These are phyloP conservation scores for Pholiota conissans DNA, from an alignment of 768 basidiomycete species.

Conservation along the genomic window DNA sequence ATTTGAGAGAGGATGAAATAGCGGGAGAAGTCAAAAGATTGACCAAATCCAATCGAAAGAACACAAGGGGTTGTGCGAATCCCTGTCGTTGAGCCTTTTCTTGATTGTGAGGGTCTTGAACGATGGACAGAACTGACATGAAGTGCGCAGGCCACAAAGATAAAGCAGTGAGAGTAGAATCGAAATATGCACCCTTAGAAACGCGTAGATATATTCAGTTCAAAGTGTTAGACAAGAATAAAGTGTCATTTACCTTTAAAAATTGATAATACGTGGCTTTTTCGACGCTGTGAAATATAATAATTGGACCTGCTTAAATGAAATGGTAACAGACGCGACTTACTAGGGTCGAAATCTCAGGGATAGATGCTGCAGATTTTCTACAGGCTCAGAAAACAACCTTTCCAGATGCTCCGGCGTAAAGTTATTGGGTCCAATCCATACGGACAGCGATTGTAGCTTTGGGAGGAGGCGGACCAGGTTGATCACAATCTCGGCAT, in stretches of 20 bases:
- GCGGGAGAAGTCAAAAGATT: slow-evolving; percentile 43
- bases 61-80: slow-evolving; percentile 88
- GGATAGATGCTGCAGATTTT: slow-evolving; percentile 49
- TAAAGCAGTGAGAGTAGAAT: slow-evolving; percentile 63
- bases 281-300: slow-evolving; percentile 48
- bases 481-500: slow-evolving; percentile 75
- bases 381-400: slow-evolving; percentile 49
- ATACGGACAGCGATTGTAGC: slow-evolving; percentile 52
- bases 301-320: not conserved
- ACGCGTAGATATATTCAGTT: too few relatives aligned
- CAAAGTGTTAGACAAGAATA: not conserved
- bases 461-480: slow-evolving; percentile 58
- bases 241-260: slow-evolving; percentile 49
- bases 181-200: slow-evolving; percentile 77
- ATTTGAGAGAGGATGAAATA: slow-evolving; percentile 51
- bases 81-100: slow-evolving; percentile 25
- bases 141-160: slow-evolving; percentile 56
- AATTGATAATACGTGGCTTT: slow-evolving; percentile 82
- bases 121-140: slow-evolving; percentile 54
- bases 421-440: slow-evolving; percentile 76
- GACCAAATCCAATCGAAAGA: slow-evolving; percentile 65
- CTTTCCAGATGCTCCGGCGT: slow-evolving; percentile 81
- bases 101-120: slow-evolving; percentile 62
- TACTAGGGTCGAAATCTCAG: slow-evolving; percentile 85
- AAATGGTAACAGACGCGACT: slow-evolving; percentile 25